Conservation (phyloP, 495 filamentous ascomycete genomes). For the Aspergillus kassunensis region DNA sequence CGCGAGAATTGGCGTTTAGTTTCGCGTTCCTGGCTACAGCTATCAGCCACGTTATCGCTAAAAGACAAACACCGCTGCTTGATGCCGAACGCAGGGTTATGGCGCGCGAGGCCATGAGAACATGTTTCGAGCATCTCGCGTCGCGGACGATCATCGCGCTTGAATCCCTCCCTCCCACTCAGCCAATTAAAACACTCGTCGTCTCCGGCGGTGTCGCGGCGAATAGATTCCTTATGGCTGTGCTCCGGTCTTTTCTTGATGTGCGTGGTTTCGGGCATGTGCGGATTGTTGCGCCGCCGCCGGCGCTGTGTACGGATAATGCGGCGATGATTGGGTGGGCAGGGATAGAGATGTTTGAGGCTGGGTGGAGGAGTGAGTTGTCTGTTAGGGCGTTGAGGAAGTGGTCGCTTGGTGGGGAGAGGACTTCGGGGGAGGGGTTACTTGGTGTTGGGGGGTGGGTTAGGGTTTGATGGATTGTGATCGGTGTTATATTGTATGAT, state of each 20-base stretch:
- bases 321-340: slow-evolving; percentile 99
- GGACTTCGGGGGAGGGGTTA: slow-evolving; percentile 45
- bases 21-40: slow-evolving; percentile 61
- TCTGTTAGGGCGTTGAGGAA: slow-evolving; percentile 57
- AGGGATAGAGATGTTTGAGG: slow-evolving; percentile 85
- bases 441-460: slow-evolving; percentile 41
- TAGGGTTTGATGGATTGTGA: not conserved
- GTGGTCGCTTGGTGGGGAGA: slow-evolving; percentile 70
- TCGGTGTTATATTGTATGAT: no score
- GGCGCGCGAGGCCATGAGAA: slow-evolving; percentile 66
- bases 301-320: slow-evolving; percentile 82
- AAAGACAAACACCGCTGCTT: slow-evolving; percentile 23
- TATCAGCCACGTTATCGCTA: slow-evolving; percentile 42
- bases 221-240: slow-evolving; percentile 68
- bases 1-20: slow-evolving; percentile 52
- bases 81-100: slow-evolving; percentile 54
- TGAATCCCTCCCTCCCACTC: slow-evolving; percentile 21
- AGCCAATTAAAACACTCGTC: slow-evolving; percentile 58
- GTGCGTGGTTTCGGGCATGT: slow-evolving; percentile 59
- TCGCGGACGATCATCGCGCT: slow-evolving; percentile 67
- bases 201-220: slow-evolving; percentile 86
- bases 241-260: slow-evolving; percentile 61
- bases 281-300: slow-evolving; percentile 67
- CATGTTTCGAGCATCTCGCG: slow-evolving; percentile 86
- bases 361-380: slow-evolving; percentile 63